Evolutionary conservation across 768 basidiomycete genomes (phyloP), one percentile per base, ranked within the genome.

Genomic region (Phylloporus sp.): DNA sequence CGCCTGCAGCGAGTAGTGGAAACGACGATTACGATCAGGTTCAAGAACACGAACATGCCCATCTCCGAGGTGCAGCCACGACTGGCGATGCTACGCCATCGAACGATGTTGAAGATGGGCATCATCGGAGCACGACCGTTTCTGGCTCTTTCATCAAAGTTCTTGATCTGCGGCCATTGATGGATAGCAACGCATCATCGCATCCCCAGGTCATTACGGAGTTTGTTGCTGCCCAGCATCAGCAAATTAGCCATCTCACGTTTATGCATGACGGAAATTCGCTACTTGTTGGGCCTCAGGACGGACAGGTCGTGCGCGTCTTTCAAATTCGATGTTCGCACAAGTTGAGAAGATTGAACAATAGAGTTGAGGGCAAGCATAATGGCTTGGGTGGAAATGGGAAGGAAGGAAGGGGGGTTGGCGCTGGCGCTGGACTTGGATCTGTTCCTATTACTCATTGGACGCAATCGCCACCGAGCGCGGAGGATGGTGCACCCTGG

Each of bases 251-350:
- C 10, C 65, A 67, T 6, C 58, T 86, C 1, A 50, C 59, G 28
- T 88, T 85, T 59, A 76, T 80, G 6, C 56, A 59, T 10, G 82
- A 84, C 52, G 85, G 84, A 13, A 78, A 75, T 26, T 66, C 22
- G 16, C 55, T 88, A 4, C 59, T 76, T 8, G 77, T 81, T 8
- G 75, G 75, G 2, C 73, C 77, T 10, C 68, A 72, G 54, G 84
- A 85, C 50, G 86, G 86, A 2, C 80, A 80, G 52, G 72, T 73
- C 13, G 63, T 78, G 23, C 74, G 73, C 22, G 71, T 83, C 11
- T 84, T 79, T 59, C 75, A 73, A 45, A 54, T 79, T 23, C 63
- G 70, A 24, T 40, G 54, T 5, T 54, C 60, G 1, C 56, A 57
- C 12, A 45, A 55, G n/a, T 55, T 59, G 29, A 67, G 56, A 49